Percentiles rank a stretch among this genome's conserved stretches.
These are phyloP conservation scores for Dactylorhiza incarnata DNA, from an alignment of 106 monocot genomes.

Conservation along the genomic window DNA sequence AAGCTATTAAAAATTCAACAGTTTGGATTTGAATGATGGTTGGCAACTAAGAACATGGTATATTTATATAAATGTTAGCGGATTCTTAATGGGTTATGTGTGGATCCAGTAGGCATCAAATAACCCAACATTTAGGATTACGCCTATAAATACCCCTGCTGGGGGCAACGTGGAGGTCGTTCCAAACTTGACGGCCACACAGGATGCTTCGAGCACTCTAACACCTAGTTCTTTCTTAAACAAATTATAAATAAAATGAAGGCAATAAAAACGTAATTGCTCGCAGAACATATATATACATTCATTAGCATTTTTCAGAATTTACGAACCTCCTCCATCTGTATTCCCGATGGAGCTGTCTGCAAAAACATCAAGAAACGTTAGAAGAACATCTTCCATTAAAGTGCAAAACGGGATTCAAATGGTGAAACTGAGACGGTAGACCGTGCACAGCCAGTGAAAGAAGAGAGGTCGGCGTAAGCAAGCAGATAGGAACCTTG, in stretches of 20 bases:
- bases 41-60: background rate
- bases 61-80: background rate
- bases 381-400: background rate
- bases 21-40: background rate
- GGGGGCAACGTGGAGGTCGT: too few species aligned
- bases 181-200: too few species aligned
- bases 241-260: background rate
- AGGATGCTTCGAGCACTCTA: too few species aligned
- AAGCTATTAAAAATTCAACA: background rate
- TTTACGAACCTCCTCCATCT: constrained; percentile 60
- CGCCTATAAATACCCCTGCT: too few species aligned
- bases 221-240: background rate
- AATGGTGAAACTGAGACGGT: background rate
- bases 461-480: background rate
- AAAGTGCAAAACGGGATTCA: background rate
- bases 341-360: constrained; percentile 68
- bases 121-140: too few species aligned
- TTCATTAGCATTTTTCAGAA: background rate
- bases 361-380: constrained; percentile 17
- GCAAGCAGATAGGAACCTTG: constrained; percentile 34
- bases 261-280: background rate
- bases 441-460: too few species aligned
- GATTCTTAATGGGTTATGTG: too few species aligned
- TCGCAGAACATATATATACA: background rate
- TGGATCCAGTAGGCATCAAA: too few species aligned